Base-by-base conservation (phyloP, 1,284 basidiomycete species). In the Pseudozyma hubeiensis region DNA sequence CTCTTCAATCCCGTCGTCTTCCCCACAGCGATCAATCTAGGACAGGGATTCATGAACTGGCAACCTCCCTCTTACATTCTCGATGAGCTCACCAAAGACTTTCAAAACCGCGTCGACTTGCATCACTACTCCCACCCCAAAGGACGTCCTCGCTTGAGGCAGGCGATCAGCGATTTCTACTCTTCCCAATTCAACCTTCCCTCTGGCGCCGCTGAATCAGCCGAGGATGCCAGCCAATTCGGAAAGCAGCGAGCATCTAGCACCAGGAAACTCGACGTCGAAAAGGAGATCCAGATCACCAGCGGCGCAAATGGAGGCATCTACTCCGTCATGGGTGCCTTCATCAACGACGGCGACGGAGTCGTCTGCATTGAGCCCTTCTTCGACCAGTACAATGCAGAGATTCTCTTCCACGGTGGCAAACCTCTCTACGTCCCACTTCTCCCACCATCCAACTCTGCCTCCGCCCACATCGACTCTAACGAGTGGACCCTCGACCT, bases 311-410 rank as follows among this genome's bases (percentile, higher is more conserved):
- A 84, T 53, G 81, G 79, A 2, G 82, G 75, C 11, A 83, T 84
- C 44, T 84, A 83, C 64, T 66, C 64, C n/a, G 60, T 64, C 39
- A 68, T 78, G 61, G 75, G 71, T 13, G 82, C 81, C 0, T 79
- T 77, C 19, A 53, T 78, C 44, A 66, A 78, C 39, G 58, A 77
- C n/a, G 79, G 79, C 8, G 97, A 99, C 84, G 96, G 98, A 85
- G 97, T 99, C 66, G 95, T 99, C 85, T 90, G 97, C 88, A 95
- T 99, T 81, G 97, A 99, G 86, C 96, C 86, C 37, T 78, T 94
- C 88, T 98, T 97, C 82, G 95, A 98, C 84, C 97, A 99, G 85
- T 99, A 97, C 86, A 89, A 80, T 43, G 80, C 78, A 34, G 82
- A 85, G 49, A 74, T 81, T 92, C 67, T 69, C 7, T 85, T 81